These are phyloP conservation scores for Aaosphaeria pasadenensis DNA, from an alignment of 2,329 filamentous ascomycete species.

Conservation along the genomic window DNA sequence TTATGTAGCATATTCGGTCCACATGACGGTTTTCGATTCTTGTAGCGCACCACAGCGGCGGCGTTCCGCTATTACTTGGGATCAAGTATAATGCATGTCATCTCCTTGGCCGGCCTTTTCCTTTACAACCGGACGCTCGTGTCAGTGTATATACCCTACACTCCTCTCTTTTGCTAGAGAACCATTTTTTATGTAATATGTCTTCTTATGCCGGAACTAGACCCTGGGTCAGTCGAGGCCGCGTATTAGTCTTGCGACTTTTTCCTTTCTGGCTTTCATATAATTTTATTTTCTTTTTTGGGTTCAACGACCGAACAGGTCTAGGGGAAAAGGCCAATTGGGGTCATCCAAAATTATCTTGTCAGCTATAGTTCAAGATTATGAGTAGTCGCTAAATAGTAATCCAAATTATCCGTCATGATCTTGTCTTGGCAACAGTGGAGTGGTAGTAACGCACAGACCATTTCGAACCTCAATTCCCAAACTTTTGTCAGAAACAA, in stretches of 20 bases:
- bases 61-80: background rate
- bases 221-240: too few relatives aligned
- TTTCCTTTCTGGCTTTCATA: too few relatives aligned
- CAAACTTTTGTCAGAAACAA: background rate
- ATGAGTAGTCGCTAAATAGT: too few relatives aligned
- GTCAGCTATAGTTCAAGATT: too few relatives aligned
- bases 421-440: slow-evolving; percentile 1
- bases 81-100: background rate
- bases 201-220: too few relatives aligned
- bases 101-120: background rate
- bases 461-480: background rate
- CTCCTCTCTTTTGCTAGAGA: slow-evolving; percentile 2
- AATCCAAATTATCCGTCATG: too few relatives aligned
- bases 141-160: slow-evolving; percentile 9
- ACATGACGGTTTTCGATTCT: slow-evolving; percentile 1
- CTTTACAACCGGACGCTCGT: background rate
- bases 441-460: background rate
- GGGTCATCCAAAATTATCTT: too few relatives aligned
- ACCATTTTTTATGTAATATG: background rate
- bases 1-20: background rate
- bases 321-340: too few relatives aligned
- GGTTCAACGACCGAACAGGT: too few relatives aligned
- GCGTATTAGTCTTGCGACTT: too few relatives aligned
- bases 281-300: too few relatives aligned
- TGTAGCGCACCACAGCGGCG: background rate